A percentile compares a stretch with the other conserved stretches of the same genome.
phyloP scores from a whole-genome alignment of 768 basidiomycete species.

The Mycena maculata region DNA sequence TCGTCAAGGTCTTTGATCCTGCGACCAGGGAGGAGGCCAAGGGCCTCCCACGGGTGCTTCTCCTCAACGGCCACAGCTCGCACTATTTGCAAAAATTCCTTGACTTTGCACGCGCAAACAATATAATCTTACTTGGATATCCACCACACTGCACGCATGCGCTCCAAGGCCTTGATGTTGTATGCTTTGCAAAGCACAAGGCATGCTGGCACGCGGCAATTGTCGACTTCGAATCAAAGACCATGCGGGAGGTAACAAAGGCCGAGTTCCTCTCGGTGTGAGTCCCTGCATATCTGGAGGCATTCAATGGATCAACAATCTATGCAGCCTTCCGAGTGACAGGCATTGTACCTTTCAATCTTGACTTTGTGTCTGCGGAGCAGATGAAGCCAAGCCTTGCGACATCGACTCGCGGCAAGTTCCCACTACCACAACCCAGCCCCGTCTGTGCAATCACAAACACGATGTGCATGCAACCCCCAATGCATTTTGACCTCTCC shows the following conservation, averaged over 20 bases:
- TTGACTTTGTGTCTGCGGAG: conserved; percentile 31
- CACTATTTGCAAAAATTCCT: too few relatives aligned
- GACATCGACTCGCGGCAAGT: conserved; percentile 32
- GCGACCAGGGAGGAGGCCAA: conserved; percentile 49
- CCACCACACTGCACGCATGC: conserved; percentile 50
- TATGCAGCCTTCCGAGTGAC: too few relatives aligned
- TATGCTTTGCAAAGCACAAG: conserved; percentile 54
- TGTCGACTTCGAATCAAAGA: conserved; percentile 28
- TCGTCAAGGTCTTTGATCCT: conserved; percentile 51
- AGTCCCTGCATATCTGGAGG: conserved; percentile 32
- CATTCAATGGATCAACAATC: conserved; percentile 35
- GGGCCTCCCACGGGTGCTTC: conserved; percentile 40
- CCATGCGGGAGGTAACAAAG: conserved; percentile 35
- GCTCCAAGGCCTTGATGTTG: conserved; percentile 57
- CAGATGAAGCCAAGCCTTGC: conserved; percentile 40
- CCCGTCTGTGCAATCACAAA: conserved; percentile 24
- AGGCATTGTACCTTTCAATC: conserved; percentile 40
- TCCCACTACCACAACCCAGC: conserved; percentile 32
- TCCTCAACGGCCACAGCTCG: too few relatives aligned
- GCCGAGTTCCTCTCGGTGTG: conserved; percentile 36
- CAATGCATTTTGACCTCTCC: too few relatives aligned
- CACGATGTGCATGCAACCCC: conserved; percentile 12
- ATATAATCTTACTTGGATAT: too few relatives aligned
- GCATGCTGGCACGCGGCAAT: too few relatives aligned
- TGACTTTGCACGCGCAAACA: too few relatives aligned